Percentiles rank a stretch among this genome's conserved stretches.
Evolutionary conservation across 2,329 filamentous ascomycete genomes (phyloP).

Genomic region (Nemania sp.): DNA sequence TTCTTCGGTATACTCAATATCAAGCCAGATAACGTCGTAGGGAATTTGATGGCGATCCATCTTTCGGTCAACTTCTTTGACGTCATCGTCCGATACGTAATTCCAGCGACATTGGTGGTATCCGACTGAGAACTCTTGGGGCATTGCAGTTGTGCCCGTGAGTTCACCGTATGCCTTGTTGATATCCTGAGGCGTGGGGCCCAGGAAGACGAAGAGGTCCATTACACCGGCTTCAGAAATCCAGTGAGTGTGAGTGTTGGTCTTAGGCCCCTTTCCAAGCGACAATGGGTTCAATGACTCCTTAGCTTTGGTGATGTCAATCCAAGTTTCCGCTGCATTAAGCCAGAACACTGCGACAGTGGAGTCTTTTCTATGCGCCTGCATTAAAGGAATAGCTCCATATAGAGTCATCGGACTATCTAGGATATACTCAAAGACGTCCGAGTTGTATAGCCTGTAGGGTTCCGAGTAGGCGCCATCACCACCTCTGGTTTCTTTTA

Average conservation of each 20-base stretch:
- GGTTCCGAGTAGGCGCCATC: slow-evolving; percentile 87
- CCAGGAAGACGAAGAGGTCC: slow-evolving; percentile 94
- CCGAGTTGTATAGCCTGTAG: slow-evolving; percentile 94
- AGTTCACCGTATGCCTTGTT: slow-evolving; percentile 87
- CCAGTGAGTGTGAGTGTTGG: slow-evolving; percentile 92
- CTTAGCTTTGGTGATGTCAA: slow-evolving; percentile 89
- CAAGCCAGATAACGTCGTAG: slow-evolving; percentile 99
- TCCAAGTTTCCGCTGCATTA: slow-evolving; percentile 96
- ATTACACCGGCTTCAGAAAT: slow-evolving; percentile 91
- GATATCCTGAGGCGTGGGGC: slow-evolving; percentile 85
- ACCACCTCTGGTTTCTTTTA: slow-evolving; percentile 91
- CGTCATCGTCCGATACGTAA: slow-evolving; percentile 96
- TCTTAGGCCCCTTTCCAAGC: slow-evolving; percentile 76
- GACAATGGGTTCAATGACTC: slow-evolving; percentile 79
- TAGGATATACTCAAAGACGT: slow-evolving; percentile 97
- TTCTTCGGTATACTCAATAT: slow-evolving; percentile 96
- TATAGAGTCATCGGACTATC: slow-evolving; percentile 99
- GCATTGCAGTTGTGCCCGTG: slow-evolving; percentile 90
- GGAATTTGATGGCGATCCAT: slow-evolving; percentile 96
- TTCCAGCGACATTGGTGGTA: slow-evolving; percentile 99
- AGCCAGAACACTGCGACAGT: slow-evolving; percentile 98
- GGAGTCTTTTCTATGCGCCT: slow-evolving; percentile 92
- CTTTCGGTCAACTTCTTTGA: slow-evolving; percentile 94
- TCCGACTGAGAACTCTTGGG: slow-evolving; percentile 89
- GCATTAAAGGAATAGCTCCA: slow-evolving; percentile 97